phyloP scores from a whole-genome alignment of 352 stramenopile genomes.

The Plasmopara viticola region DNA sequence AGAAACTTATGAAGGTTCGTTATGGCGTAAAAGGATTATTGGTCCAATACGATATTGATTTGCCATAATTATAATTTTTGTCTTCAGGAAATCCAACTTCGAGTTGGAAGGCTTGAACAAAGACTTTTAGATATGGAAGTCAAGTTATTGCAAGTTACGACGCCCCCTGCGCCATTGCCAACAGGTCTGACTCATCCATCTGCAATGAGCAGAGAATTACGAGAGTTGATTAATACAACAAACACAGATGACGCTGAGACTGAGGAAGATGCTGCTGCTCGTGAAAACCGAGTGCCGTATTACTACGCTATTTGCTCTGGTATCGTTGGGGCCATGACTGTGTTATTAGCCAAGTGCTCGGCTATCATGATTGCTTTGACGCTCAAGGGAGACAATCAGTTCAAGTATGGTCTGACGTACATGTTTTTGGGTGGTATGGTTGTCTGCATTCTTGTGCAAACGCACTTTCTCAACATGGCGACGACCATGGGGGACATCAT shows the following conservation, averaged over 20 bases:
- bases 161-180: constrained; percentile 13
- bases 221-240: constrained; percentile 21
- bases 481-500: constrained; percentile 82
- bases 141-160: constrained; percentile 36
- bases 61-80: neutral
- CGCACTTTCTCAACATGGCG: constrained; percentile 84
- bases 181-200: constrained; percentile 14
- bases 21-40: neutral
- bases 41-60: neutral
- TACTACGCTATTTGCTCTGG: constrained; percentile 86
- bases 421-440: constrained; percentile 85
- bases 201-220: constrained; percentile 28
- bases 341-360: constrained; percentile 80
- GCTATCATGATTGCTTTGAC: constrained; percentile 82
- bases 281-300: constrained; percentile 54
- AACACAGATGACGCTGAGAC: constrained; percentile 25
- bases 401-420: constrained; percentile 79
- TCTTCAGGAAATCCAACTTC: constrained; percentile 52
- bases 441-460: constrained; percentile 80
- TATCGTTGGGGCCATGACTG: constrained; percentile 78
- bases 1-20: constrained; percentile 66
- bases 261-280: constrained; percentile 28
- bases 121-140: constrained; percentile 63
- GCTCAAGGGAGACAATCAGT: constrained; percentile 81
- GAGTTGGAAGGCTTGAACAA: constrained; percentile 61